These are phyloP conservation scores for Suillus subalutaceus DNA, from an alignment of 768 basidiomycete species.

Conservation along the genomic window DNA sequence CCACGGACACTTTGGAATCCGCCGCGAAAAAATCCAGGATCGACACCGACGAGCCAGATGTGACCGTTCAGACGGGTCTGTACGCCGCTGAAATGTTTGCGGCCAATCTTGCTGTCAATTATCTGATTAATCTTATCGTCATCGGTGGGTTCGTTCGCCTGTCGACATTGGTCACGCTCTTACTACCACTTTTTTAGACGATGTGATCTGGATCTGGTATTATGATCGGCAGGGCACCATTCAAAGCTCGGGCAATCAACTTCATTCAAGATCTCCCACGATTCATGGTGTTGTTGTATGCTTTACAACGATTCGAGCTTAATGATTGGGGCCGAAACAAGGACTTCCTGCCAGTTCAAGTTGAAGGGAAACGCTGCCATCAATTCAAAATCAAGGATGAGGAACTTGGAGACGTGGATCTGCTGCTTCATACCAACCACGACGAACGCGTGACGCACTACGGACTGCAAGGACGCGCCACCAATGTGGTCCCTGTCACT, in stretches of 20 bases:
- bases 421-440: neutral
- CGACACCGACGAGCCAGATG: neutral
- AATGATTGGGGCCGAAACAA: neutral
- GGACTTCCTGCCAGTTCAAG: neutral
- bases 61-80: neutral
- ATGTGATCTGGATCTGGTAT: conserved; percentile 5
- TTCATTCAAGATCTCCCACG: neutral
- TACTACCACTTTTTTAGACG: neutral
- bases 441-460: neutral
- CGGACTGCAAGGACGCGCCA: neutral
- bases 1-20: neutral
- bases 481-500: neutral
- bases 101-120: neutral
- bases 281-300: neutral
- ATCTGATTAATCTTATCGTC: neutral
- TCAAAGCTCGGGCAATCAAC: neutral
- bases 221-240: neutral
- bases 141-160: neutral
- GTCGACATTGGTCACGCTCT: neutral
- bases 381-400: neutral
- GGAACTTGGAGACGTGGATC: neutral
- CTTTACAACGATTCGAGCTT: neutral
- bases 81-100: neutral
- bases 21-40: neutral
- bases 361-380: neutral